phyloP scores from a whole-genome alignment of 768 basidiomycete species.

The Lentinula guzmanii region DNA sequence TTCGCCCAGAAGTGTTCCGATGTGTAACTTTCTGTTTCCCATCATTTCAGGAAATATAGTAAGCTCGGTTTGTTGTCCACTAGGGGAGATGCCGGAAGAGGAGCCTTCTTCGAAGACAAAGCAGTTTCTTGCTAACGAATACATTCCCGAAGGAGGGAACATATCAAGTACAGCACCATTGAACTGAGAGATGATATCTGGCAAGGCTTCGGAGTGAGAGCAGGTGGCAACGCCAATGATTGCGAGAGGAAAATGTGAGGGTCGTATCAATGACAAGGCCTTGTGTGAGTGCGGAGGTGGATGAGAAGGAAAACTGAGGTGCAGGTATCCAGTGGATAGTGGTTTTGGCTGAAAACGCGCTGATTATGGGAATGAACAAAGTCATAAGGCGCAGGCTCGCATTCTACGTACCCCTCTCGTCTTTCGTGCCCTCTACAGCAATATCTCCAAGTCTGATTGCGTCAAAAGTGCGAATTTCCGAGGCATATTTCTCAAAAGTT shows the following conservation, averaged over 20 bases:
- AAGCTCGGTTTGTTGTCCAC: constrained; percentile 54
- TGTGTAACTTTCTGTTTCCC: constrained; percentile 83
- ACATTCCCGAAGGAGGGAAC: constrained; percentile 61
- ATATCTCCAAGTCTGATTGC: constrained; percentile 77
- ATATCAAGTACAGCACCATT: constrained; percentile 56
- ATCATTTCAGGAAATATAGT: constrained; percentile 82
- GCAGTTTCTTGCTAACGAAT: constrained; percentile 75
- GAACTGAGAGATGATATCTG: constrained; percentile 59
- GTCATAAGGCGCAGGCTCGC: neutral
- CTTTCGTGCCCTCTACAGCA: constrained; percentile 62
- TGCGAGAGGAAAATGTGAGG: constrained; percentile 79
- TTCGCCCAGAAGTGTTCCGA: constrained; percentile 85
- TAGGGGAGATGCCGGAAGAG: constrained; percentile 47
- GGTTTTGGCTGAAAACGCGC: constrained; percentile 81
- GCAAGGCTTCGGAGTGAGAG: constrained; percentile 45
- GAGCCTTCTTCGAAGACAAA: constrained; percentile 81
- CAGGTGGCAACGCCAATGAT: constrained; percentile 84
- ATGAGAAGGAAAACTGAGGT: constrained; percentile 73
- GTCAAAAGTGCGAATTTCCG: constrained; percentile 69
- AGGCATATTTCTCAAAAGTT: constrained; percentile 70
- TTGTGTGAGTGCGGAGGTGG: constrained; percentile 65
- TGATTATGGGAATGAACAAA: constrained; percentile 19
- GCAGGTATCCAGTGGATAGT: constrained; percentile 72
- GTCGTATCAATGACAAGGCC: constrained; percentile 66
- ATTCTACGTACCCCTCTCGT: constrained; percentile 57